A percentile compares a stretch with the other conserved stretches of the same genome.
Conservation (phyloP, 1,284 basidiomycete species). For the Moniliella sp. region DNA sequence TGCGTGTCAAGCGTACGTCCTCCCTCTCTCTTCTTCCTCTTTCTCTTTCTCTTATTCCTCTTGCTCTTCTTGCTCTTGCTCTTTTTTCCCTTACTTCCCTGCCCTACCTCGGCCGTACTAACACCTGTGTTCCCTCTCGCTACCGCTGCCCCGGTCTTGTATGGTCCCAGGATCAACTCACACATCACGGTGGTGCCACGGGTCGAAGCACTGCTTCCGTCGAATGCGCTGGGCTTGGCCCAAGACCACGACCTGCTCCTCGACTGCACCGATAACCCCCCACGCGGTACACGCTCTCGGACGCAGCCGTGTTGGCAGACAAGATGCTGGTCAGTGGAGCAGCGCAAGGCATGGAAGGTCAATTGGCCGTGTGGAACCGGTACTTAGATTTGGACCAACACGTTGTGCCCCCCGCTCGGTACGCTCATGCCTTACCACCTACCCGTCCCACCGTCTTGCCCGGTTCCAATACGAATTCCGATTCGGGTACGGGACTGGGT, state of each 20-base stretch:
- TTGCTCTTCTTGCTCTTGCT: constrained; percentile 1
- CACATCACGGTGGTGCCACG: constrained; percentile 11
- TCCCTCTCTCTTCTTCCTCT: neutral
- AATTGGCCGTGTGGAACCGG: constrained; percentile 40
- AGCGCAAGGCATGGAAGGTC: constrained; percentile 73
- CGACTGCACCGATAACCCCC: constrained; percentile 89
- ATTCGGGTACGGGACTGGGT: too few species aligned
- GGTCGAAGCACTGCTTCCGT: constrained; percentile 5
- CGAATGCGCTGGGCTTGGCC: constrained; percentile 14
- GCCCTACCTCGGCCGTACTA: too few species aligned
- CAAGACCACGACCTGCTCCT: constrained; percentile 47
- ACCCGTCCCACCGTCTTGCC: too few species aligned
- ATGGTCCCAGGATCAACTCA: constrained; percentile 15
- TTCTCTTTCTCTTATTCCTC: too few species aligned
- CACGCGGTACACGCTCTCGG: constrained; percentile 82
- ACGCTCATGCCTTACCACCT: constrained; percentile 4
- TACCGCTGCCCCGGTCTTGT: neutral
- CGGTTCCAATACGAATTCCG: constrained; percentile 4
- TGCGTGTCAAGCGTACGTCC: too few species aligned
- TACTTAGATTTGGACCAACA: constrained; percentile 1
- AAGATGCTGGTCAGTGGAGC: constrained; percentile 76
- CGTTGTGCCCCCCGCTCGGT: constrained; percentile 1
- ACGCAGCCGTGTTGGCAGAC: constrained; percentile 51
- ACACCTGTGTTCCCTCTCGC: neutral
- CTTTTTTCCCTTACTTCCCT: neutral